Base-by-base conservation (phyloP, 805 yeast species). In the Candida nemodendra region DNA sequence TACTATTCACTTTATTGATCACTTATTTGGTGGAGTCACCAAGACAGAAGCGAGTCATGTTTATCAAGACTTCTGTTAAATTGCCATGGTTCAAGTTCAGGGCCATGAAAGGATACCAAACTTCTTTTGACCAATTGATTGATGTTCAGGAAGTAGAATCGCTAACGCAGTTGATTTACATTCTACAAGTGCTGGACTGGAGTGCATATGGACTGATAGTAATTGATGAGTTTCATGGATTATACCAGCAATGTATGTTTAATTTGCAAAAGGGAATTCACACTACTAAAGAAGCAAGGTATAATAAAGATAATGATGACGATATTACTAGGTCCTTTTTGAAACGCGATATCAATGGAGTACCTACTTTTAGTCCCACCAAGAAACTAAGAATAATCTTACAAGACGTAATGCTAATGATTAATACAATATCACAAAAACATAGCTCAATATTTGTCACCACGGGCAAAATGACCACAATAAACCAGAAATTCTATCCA, bases 51-150 rank as follows among this genome's bases (percentile, higher is more conserved):
- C 39, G 13, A 35, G 47, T 3, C 35, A 51, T n/a, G 21, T 54
- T 5, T 32, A 29, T 57, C 8, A 39, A 40, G 28, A 34, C 50
- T 0, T 37, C 42, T 7, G 38, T 41, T 16, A 43, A 34, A 25
- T 42, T 59, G 12, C 65, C 65, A 0, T 58, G 62, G 61, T 47
- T 48, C 22, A 49, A 50, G 30, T 33, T 53, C 25, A 37, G 39
- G 14, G 36, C 41, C 11, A 33, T 35, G 29, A n/a, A 13, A 12
- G 21, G 25, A 12, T 48, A 32, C 14, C 18, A 27, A 12, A 12
- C 13, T 1, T 13, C 18, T 1, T 49, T 21, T 29, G 44, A 40
- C 4, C 2, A 30, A 0, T 30, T 11, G 5, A 43, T 59, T 15
- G 48, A 55, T 14, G 22, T 44, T 12, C 19, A 53, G 9, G 32